Evolutionary conservation across 306 rosid species (phyloP).

Genomic region (Cajanus cajan): DNA sequence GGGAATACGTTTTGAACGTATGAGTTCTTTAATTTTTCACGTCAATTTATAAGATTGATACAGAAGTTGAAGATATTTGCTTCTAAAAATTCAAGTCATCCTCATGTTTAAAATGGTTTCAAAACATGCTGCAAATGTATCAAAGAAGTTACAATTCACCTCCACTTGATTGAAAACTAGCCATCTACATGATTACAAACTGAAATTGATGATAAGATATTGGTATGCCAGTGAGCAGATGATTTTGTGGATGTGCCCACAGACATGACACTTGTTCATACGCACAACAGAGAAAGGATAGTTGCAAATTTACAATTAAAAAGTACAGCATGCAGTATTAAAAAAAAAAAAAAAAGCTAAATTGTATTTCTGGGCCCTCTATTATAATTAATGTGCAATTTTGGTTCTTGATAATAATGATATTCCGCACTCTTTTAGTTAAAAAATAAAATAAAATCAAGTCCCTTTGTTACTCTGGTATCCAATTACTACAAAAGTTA

Average conservation of each 20-base stretch:
- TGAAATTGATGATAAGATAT: neutral
- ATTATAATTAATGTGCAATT: neutral
- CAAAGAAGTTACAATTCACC: slow-evolving; percentile 1
- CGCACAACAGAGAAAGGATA: neutral
- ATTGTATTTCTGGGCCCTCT: neutral
- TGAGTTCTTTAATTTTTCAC: too few species aligned
- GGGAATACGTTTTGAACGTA: too few species aligned
- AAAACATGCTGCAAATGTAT: neutral
- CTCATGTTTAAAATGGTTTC: too few species aligned
- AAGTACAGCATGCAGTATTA: neutral
- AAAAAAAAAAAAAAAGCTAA: neutral
- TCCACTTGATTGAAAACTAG: slow-evolving; percentile 24
- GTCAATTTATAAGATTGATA: too few species aligned
- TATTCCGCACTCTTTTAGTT: neutral
- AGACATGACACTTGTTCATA: neutral
- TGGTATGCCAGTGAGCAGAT: neutral
- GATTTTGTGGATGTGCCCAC: neutral
- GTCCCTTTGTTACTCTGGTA: neutral
- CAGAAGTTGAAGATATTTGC: too few species aligned
- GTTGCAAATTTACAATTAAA: neutral
- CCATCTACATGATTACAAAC: neutral
- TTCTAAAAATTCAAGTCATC: too few species aligned
- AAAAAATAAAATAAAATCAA: neutral
- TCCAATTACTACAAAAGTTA: neutral
- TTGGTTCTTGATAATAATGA: neutral